Conservation (phyloP, 495 filamentous ascomycete genomes). For the Sporormia fimetaria region DNA sequence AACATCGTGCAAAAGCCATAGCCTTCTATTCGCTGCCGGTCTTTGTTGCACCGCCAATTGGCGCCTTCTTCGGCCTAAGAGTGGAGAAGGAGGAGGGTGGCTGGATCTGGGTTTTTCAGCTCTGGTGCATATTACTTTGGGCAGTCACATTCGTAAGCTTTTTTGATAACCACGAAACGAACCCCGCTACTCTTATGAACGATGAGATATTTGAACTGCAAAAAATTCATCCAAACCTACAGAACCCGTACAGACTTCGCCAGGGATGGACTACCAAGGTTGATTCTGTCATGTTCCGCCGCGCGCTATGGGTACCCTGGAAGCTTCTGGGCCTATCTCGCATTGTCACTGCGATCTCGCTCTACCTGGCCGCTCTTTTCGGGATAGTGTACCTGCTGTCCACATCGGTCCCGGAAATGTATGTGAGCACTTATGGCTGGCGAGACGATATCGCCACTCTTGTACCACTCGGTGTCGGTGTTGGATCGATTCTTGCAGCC, state of each 20-base stretch:
- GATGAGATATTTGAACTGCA: no score
- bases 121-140: no score
- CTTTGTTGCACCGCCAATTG: no score
- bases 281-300: slow-evolving; percentile 16
- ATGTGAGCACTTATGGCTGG: slow-evolving; percentile 21
- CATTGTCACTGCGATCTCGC: slow-evolving; percentile 21
- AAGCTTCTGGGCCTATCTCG: slow-evolving; percentile 23
- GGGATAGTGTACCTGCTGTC: slow-evolving; percentile 25
- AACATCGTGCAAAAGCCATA: slow-evolving; percentile 20
- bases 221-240: slow-evolving; percentile 6
- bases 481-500: slow-evolving; percentile 17
- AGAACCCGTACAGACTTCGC: not conserved
- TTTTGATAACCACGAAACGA: no score
- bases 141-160: no score
- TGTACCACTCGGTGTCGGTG: slow-evolving; percentile 20
- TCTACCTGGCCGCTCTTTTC: slow-evolving; percentile 24
- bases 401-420: slow-evolving; percentile 24
- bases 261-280: slow-evolving; percentile 2
- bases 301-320: no score
- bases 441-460: slow-evolving; percentile 16
- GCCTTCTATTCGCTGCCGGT: slow-evolving; percentile 16
- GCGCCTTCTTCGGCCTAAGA: slow-evolving; percentile 18
- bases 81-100: slow-evolving; percentile 47
- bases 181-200: no score
- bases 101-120: slow-evolving; percentile 25